phyloP scores from a whole-genome alignment of 108 stramenopile genomes.

The Schizochytrium sp. region DNA sequence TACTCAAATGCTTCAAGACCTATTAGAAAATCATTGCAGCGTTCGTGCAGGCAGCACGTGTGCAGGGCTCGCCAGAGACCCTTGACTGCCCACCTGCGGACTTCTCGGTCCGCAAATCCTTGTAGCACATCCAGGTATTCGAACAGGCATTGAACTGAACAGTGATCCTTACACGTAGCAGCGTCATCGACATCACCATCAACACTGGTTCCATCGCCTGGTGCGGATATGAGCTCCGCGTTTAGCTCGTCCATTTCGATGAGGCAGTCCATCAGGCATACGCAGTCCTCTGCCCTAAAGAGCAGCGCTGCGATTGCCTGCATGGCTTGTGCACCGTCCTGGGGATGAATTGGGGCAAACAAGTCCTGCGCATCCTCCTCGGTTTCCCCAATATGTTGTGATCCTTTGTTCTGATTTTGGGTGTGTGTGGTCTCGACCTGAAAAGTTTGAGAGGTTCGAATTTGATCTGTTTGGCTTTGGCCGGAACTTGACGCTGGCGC shows the following conservation, averaged over 20 bases:
- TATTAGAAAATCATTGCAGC: background rate
- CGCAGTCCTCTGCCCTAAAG: background rate
- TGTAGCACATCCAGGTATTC: conserved; percentile 21
- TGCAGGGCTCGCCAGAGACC: conserved; percentile 46
- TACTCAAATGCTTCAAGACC: conserved; percentile 33
- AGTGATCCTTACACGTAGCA: background rate
- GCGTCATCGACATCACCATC: background rate
- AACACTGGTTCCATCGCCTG: background rate
- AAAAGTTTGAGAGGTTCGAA: too few relatives aligned
- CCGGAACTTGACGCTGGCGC: background rate
- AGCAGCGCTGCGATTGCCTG: conserved; percentile 7
- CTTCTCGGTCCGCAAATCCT: background rate
- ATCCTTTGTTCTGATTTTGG: too few relatives aligned
- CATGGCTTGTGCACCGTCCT: conserved; percentile 14
- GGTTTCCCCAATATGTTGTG: background rate
- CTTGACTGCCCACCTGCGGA: conserved; percentile 43
- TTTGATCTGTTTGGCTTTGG: background rate
- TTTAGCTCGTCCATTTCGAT: conserved; percentile 1
- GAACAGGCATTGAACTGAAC: background rate
- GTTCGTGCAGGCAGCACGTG: background rate
- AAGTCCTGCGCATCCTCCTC: background rate
- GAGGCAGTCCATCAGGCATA: conserved; percentile 18
- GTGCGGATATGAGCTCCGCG: background rate
- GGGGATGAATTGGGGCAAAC: background rate
- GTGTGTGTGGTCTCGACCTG: too few relatives aligned